Evolutionary conservation across 345 rosid genomes (phyloP).

Genomic region (Acer yangbiense): DNA sequence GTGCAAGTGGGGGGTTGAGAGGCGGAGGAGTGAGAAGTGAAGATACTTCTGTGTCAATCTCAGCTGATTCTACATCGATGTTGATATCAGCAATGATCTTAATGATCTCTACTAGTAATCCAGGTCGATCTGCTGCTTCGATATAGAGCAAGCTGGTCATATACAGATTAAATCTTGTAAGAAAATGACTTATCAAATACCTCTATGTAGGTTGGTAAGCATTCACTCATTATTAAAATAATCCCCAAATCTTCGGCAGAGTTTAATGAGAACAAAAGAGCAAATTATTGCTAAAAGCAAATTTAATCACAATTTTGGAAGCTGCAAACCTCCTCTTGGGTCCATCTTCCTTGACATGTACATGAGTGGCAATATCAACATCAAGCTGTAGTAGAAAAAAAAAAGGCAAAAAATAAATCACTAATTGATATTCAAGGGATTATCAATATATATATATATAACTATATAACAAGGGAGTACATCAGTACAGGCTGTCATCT

Average conservation of each 20-base stretch:
- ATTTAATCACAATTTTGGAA: conserved; percentile 10
- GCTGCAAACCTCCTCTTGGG: conserved; percentile 76
- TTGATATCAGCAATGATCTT: conserved; percentile 79
- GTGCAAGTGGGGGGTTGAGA: neutral
- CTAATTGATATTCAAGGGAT: conserved; percentile 2
- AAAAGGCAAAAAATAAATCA: neutral
- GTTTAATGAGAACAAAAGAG: neutral
- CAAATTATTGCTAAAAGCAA: conserved; percentile 7
- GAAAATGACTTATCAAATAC: neutral
- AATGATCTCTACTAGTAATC: conserved; percentile 85
- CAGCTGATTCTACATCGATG: conserved; percentile 88
- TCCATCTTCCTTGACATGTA: conserved; percentile 77
- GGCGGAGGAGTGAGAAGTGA: conserved; percentile 8
- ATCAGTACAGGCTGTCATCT: neutral
- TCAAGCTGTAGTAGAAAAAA: conserved; percentile 66
- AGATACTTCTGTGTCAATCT: conserved; percentile 87
- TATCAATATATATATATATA: neutral
- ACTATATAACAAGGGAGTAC: neutral
- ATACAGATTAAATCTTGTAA: conserved; percentile 15
- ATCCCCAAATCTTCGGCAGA: neutral
- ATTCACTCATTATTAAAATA: neutral
- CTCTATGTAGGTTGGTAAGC: neutral
- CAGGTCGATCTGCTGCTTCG: conserved; percentile 97
- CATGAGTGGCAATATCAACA: conserved; percentile 80
- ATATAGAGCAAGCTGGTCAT: conserved; percentile 71